Base-by-base conservation (phyloP, 768 basidiomycete genomes). In the Fistulinella prunicolor region DNA sequence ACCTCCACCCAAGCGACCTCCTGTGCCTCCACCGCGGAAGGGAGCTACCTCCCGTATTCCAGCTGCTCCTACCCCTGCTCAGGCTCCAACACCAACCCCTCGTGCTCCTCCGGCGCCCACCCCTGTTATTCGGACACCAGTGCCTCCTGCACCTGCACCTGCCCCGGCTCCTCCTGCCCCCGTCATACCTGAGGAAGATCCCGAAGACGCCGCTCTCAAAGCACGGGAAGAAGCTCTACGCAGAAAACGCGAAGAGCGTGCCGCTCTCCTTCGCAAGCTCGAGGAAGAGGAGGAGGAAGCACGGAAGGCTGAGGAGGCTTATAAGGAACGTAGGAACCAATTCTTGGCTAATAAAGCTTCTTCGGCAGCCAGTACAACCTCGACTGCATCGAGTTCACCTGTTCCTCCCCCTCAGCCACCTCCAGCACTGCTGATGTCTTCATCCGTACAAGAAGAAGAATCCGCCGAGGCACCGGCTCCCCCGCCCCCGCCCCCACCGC, bases 181-280 rank as follows among this genome's bases (percentile, higher is more conserved):
- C 8, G 61, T 63, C 5, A 71, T 49, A 19, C 78, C 77, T 3
- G 70, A 76, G 48, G 75, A 84, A 37, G 92, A 95, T 55, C 82
- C 82, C 0, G 91, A 93, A 63, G 94, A 96, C 51, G 81, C 77
- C 37, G 75, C 70, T 14, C 62, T 96, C 9, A 77, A 76, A 45
- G 80, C 75, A 12, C 79, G 86, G 12, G 87, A 93, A 63, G 86
- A 79, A 50, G 79, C 77, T 3, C 59, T 93, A n/a, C 74, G 75
- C 42, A 86, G 85, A 63, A 83, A 83, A 51, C 79, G 81, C 3
- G 86, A 86, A 56, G 90, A 78, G n/a, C 79, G 89, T 1, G 76
- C 75, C 16, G 86, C 77, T 38, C 73, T 85, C 41, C 67, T 94
- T 17, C 81, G 86, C 42, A 77, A 81, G 56, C 73, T 91, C 17